Base-by-base conservation (phyloP, 2,329 filamentous ascomycete genomes). In the Scedosporium boydii region DNA sequence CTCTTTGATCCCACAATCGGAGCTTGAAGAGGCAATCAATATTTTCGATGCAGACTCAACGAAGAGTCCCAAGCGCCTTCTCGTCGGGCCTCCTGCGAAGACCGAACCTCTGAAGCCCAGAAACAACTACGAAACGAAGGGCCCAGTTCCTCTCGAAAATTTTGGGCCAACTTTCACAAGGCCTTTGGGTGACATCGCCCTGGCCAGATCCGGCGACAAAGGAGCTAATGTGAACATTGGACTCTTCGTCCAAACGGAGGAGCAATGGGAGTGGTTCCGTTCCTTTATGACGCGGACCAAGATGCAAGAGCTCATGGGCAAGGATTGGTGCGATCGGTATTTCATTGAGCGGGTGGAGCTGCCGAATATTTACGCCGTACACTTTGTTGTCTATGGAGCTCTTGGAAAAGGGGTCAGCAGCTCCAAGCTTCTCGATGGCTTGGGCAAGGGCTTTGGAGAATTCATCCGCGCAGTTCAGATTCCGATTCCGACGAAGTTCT, bases 261-360 rank as follows among this genome's bases (percentile, higher is more conserved):
- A 79, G 56, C 77, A 80, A 66, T 81, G 75, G 71, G 71, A 76
- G 4, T 80, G 78, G 78, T 65, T 81, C 14, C 72, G 76, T 42
- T 70, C 70, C 1, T 55, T 79, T 4, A 68, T 82, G 66, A 79
- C 73, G 0, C 18, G 57, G 12, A 23, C 21, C 14, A 18, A 18
- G 16, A 68, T 70, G 7, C 70, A 75, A 29, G 74, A 77, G 67
- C 71, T 75, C 62, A 69, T 69, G 27, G 68, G 68, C 1, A 68
- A 73, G 60, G 68, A 70, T 23, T 59, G 57, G 57, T 16, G n/a
- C 2, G 57, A 59, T 42, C 44, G 27, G 27, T 59, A 59, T 42
- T 42, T 41, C 10, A 72, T 81, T 46, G 78, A 80, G 58, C 71
- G 78, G 0, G 78, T 79, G 34, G 79, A 81, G 68, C 69, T 81